These are phyloP conservation scores for Fraxinus sp. DNA, from an alignment of 305 asterid species.

Conservation along the genomic window DNA sequence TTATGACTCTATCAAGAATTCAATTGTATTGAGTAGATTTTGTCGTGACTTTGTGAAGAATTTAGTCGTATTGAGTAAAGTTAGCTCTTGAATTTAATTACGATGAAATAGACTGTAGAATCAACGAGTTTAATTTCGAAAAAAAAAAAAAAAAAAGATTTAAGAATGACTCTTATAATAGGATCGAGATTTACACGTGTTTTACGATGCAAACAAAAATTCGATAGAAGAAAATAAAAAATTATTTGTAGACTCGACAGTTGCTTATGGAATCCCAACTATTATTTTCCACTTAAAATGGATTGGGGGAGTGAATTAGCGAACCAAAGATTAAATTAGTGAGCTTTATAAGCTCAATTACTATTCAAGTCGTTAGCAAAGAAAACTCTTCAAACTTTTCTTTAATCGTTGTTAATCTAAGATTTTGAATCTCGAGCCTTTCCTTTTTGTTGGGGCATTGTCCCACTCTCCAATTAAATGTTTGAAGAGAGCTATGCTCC, in stretches of 20 bases:
- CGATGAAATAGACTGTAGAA: not conserved
- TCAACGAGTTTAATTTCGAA: not conserved
- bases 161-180: not conserved
- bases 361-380: not conserved
- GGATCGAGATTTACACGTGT: not conserved
- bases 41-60: not conserved
- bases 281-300: not conserved
- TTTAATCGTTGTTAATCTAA: not conserved
- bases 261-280: not conserved
- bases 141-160: too few relatives aligned
- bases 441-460: too few relatives aligned
- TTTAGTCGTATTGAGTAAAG: not conserved
- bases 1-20: not conserved
- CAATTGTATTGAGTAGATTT: not conserved
- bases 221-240: not conserved
- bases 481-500: too few relatives aligned
- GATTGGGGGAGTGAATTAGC: too few relatives aligned
- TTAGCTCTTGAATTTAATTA: not conserved
- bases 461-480: too few relatives aligned
- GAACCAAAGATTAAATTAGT: too few relatives aligned
- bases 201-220: not conserved
- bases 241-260: not conserved
- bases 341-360: not conserved
- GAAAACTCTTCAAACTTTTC: not conserved
- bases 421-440: too few relatives aligned